Base-by-base conservation (phyloP, 148 eudicot genomes). In the Silene conica region DNA sequence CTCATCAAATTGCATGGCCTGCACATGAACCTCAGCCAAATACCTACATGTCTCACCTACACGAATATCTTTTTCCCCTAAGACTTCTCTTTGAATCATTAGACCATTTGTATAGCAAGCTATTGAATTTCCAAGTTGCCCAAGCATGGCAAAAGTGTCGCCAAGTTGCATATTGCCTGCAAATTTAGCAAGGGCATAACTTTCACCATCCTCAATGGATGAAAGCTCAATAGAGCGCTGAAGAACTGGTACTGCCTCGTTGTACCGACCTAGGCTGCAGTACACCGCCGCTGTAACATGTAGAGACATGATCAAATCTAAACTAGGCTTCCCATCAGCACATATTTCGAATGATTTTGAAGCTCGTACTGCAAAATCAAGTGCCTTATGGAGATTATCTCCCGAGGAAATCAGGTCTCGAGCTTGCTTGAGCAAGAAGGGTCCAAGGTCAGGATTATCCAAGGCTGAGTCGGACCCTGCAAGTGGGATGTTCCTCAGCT, bases 121-220 rank as follows among this genome's bases (percentile, higher is more conserved):
- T 74, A 95, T 87, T 6, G 99, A 90, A 75, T 85, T 86, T 83
- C 88, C 96, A 48, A 92, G 87, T 31, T 86, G 96, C 21, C 99
- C 99, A 80, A 95, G 67, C 89, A 95, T 87, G 4, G 92, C 90
- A 65, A 84, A 89, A 76, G 99, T 92, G 75, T 95, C 99, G 23
- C 99, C 99, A 67, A 95, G 80, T 80, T 95, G 99, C 99, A 95
- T 95, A 85, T 89, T 82, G 34, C 99, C 99, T 2, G 99, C 92
- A 77, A 95, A 95, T 85, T 89, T 95, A 74, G 99, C 97, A 75
- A 95, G 97, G 15, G 96, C 94, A 19, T 92, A 90, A 70, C 88
- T 89, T 74, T 89, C 84, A 50, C 90, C 94, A 78, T 87, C 89
- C 59, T 89, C 92, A 57, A 87, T 34, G 13, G 83, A 76, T 11